A percentile compares a stretch with the other conserved stretches of the same genome.
Evolutionary conservation across 1,139 yeast genomes (phyloP).

Genomic region (Kodamaea alishanica): DNA sequence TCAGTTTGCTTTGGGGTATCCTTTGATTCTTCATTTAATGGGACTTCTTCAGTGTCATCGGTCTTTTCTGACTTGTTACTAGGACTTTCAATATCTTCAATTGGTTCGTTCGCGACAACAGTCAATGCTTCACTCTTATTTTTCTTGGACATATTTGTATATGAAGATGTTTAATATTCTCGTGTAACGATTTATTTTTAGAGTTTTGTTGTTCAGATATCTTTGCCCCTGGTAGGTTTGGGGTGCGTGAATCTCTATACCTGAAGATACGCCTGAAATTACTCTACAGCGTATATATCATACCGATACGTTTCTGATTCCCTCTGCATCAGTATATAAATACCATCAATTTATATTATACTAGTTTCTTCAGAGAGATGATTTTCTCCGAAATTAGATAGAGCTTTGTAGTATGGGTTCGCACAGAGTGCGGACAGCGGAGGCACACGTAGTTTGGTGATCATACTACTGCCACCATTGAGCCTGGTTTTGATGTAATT

Average conservation of each 20-base stretch:
- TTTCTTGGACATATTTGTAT: conserved; percentile 8
- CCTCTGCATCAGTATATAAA: not conserved
- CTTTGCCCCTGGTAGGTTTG: no score
- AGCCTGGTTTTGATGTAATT: no score
- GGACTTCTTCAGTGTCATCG: conserved; percentile 13
- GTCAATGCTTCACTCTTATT: conserved; percentile 17
- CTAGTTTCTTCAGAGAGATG: conserved; percentile 23
- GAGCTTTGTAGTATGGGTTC: conserved; percentile 48
- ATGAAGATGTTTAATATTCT: no score
- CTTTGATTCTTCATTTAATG: conserved; percentile 12
- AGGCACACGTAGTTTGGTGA: conserved; percentile 38
- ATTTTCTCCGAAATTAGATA: conserved; percentile 52
- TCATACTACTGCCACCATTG: no score
- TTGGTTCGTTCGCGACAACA: conserved; percentile 36
- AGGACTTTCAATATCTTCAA: conserved; percentile 16
- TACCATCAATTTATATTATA: conserved; percentile 3
- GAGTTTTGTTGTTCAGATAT: no score
- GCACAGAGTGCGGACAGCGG: conserved; percentile 70
- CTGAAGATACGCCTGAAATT: not conserved
- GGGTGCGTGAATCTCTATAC: not conserved
- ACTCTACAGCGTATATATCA: conserved; percentile 1
- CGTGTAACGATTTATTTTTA: no score
- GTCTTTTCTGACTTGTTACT: conserved; percentile 2
- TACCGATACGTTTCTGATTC: conserved; percentile 1
- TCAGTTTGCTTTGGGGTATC: not conserved